phyloP scores from a whole-genome alignment of 2,329 filamentous ascomycete genomes.

The Alternaria rosae region DNA sequence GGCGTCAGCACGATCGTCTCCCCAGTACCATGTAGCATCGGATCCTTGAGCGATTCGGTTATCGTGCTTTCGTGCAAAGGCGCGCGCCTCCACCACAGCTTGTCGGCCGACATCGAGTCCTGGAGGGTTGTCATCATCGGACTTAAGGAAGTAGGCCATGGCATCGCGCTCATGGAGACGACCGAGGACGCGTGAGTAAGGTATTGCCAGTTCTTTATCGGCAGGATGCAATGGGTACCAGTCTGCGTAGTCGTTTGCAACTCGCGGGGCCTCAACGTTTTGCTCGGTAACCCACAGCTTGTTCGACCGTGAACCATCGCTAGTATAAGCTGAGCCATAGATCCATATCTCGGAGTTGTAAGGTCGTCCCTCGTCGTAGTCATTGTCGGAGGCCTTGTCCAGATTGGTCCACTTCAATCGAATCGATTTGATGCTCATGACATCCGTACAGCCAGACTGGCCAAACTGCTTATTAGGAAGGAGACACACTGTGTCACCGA shows the following conservation, averaged over 20 bases:
- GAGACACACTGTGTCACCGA: slow-evolving; percentile 64
- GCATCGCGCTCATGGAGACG: slow-evolving; percentile 63
- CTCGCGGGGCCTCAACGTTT: slow-evolving; percentile 24
- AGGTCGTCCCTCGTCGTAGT: slow-evolving; percentile 56
- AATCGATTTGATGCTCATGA: slow-evolving; percentile 63
- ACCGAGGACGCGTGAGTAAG: slow-evolving; percentile 61
- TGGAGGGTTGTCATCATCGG: slow-evolving; percentile 6
- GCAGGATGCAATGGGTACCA: slow-evolving; percentile 62
- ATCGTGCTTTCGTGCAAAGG: slow-evolving; percentile 57
- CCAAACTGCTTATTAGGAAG: slow-evolving; percentile 26
- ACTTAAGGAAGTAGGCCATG: slow-evolving; percentile 56
- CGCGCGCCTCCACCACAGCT: slow-evolving; percentile 56
- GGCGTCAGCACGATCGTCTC: slow-evolving; percentile 63
- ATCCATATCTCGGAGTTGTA: slow-evolving; percentile 58
- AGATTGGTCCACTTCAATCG: slow-evolving; percentile 59
- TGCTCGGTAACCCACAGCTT: slow-evolving; percentile 32
- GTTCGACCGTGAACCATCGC: slow-evolving; percentile 41
- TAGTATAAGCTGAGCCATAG: slow-evolving; percentile 59
- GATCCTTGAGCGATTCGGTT: slow-evolving; percentile 51
- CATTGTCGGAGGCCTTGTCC: slow-evolving; percentile 55
- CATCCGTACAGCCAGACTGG: slow-evolving; percentile 54
- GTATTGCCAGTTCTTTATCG: slow-evolving; percentile 53
- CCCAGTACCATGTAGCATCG: slow-evolving; percentile 64
- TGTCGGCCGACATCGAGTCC: slow-evolving; percentile 55
- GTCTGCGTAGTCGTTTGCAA: slow-evolving; percentile 52